A percentile compares a stretch with the other conserved stretches of the same genome.
phyloP scores from a whole-genome alignment of 164 flowering plant species.

The Malania oleifera region DNA sequence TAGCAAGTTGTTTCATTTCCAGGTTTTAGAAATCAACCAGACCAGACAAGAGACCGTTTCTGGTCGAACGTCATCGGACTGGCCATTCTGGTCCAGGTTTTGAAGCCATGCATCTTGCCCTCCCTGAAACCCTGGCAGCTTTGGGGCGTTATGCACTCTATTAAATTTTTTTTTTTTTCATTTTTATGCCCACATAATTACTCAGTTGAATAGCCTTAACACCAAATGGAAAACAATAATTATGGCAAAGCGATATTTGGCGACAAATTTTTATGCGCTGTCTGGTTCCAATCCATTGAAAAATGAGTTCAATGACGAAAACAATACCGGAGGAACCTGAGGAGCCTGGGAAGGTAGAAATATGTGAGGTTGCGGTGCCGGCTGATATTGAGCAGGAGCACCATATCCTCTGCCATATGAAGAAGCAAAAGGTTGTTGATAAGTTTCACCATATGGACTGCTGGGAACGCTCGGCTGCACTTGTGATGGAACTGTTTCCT shows the following conservation, averaged over 20 bases:
- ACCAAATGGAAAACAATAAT: background rate
- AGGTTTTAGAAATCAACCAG: too few species aligned
- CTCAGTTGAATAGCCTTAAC: too few species aligned
- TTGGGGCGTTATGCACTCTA: too few species aligned
- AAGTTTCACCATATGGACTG: conserved; percentile 54
- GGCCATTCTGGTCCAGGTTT: too few species aligned
- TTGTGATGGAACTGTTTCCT: conserved; percentile 48
- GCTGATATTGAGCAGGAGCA: conserved; percentile 47
- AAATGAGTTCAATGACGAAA: background rate
- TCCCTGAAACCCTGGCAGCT: too few species aligned
- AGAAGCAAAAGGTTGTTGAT: conserved; percentile 43
- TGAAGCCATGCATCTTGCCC: too few species aligned
- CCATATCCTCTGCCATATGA: conserved; percentile 44
- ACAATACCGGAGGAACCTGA: conserved; percentile 42
- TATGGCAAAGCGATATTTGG: background rate
- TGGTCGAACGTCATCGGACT: too few species aligned
- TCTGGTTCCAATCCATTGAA: background rate
- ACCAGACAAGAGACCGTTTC: too few species aligned
- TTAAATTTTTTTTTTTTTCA: too few species aligned
- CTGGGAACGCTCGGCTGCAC: conserved; percentile 34
- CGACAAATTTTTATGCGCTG: too few species aligned
- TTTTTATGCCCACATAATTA: too few species aligned
- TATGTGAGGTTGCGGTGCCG: conserved; percentile 39
- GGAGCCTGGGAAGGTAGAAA: conserved; percentile 66
- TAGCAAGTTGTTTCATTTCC: too few species aligned